phyloP scores from a whole-genome alignment of 108 stramenopile genomes.

The Nitzschia inconspicua region DNA sequence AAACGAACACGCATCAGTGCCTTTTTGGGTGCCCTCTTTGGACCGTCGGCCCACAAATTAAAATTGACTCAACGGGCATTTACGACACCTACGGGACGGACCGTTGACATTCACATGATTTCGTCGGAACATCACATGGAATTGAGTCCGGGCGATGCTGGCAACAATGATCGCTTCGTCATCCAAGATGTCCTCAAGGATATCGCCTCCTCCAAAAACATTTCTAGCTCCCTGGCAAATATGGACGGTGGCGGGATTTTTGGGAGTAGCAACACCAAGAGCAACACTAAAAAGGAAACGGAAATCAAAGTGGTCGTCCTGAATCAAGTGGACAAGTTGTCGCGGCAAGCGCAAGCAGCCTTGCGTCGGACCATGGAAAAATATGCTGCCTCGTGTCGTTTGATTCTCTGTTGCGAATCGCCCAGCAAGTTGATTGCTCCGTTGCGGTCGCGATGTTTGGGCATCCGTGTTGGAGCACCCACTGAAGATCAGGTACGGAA shows the following conservation, averaged over 20 bases:
- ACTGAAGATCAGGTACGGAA: constrained; percentile 61
- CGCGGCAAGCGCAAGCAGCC: constrained; percentile 90
- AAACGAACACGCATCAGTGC: constrained; percentile 95
- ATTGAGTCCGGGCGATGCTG: constrained; percentile 95
- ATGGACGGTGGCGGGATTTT: not conserved
- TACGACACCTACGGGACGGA: constrained; percentile 81
- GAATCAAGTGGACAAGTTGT: constrained; percentile 90
- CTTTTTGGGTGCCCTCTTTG: constrained; percentile 90
- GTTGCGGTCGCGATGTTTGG: constrained; percentile 92
- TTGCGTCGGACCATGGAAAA: constrained; percentile 99
- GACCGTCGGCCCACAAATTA: constrained; percentile 81
- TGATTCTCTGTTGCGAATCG: constrained; percentile 91
- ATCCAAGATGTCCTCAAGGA: constrained; percentile 99
- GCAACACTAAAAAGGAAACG: constrained; percentile 6
- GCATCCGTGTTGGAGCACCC: constrained; percentile 92
- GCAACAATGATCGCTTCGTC: constrained; percentile 94
- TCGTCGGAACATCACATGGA: constrained; percentile 95
- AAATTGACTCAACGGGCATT: constrained; percentile 76
- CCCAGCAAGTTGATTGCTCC: constrained; percentile 94
- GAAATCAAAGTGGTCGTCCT: constrained; percentile 94
- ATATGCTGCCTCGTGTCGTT: constrained; percentile 87
- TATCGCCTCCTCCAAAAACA: constrained; percentile 84
- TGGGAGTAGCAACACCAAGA: not conserved
- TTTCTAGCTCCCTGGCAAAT: constrained; percentile 36
- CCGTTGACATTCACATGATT: constrained; percentile 93